Evolutionary conservation across 1,284 basidiomycete species (phyloP).

Genomic region (Boletus semigastroideus): DNA sequence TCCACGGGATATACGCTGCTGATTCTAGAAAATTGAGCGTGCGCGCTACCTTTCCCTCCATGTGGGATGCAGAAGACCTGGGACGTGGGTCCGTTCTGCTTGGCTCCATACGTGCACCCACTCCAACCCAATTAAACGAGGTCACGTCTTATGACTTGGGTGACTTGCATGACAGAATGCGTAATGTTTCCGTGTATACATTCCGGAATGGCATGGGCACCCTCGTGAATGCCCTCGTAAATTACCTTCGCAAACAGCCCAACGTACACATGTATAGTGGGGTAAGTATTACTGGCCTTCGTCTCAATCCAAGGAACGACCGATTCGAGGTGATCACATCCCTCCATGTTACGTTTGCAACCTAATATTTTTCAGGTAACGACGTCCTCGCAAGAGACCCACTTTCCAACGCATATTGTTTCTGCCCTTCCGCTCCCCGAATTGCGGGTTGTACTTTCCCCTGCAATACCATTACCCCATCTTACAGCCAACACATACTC

Average conservation of each 20-base stretch:
- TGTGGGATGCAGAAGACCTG: slow-evolving; percentile 69
- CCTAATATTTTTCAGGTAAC: slow-evolving; percentile 39
- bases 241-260: slow-evolving; percentile 41
- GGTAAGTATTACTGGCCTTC: slow-evolving; percentile 41
- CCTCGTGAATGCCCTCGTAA: slow-evolving; percentile 59
- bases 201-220: slow-evolving; percentile 78
- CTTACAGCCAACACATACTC: slow-evolving; percentile 60
- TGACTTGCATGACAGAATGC: slow-evolving; percentile 52
- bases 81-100: slow-evolving; percentile 69
- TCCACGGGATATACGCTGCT: slow-evolving; percentile 93
- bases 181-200: slow-evolving; percentile 72
- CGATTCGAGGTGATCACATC: slow-evolving; percentile 45
- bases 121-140: slow-evolving; percentile 18
- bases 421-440: slow-evolving; percentile 72
- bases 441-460: slow-evolving; percentile 54
- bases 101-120: slow-evolving; percentile 49
- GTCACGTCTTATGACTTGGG: slow-evolving; percentile 51
- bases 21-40: slow-evolving; percentile 78
- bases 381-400: slow-evolving; percentile 38
- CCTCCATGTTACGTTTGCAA: slow-evolving; percentile 5
- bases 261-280: slow-evolving; percentile 63
- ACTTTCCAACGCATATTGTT: slow-evolving; percentile 56
- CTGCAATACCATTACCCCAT: slow-evolving; percentile 40
- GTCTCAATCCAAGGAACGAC: slow-evolving; percentile 33
- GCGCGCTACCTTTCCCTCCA: slow-evolving; percentile 70